Evolutionary conservation across 1,139 yeast species (phyloP).

Genomic region (Saccharomyces hybrid): DNA sequence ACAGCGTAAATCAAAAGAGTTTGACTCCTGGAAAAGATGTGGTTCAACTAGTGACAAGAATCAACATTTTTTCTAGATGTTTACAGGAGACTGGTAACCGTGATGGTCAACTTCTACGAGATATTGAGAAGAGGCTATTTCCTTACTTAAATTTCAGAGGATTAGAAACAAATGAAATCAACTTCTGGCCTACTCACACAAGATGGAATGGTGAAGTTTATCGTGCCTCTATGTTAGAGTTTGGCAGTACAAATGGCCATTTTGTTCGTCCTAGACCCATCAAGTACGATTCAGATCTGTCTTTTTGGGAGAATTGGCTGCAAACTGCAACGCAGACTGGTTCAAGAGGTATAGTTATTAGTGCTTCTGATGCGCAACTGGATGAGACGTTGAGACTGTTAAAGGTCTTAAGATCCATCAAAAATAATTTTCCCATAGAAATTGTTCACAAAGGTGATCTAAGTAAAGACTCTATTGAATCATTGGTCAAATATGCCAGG

Average conservation of each 20-base stretch:
- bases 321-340: neutral
- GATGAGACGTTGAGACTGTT: neutral
- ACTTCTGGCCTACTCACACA: neutral
- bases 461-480: neutral
- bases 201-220: neutral
- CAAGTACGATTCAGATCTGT: neutral
- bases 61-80: neutral
- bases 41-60: neutral
- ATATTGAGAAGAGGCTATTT: neutral
- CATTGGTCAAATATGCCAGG: neutral
- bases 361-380: neutral
- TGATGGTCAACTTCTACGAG: neutral
- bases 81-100: neutral
- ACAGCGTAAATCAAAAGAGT: neutral
- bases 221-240: neutral
- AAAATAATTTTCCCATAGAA: conserved; percentile 2
- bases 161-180: neutral
- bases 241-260: neutral
- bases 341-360: conserved; percentile 3
- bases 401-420: neutral
- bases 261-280: neutral
- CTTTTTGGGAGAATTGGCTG: neutral
- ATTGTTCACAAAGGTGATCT: neutral
- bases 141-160: neutral
- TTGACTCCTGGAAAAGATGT: neutral